Conservation (phyloP, 148 eudicot species). For the Simmondsia chinensis region DNA sequence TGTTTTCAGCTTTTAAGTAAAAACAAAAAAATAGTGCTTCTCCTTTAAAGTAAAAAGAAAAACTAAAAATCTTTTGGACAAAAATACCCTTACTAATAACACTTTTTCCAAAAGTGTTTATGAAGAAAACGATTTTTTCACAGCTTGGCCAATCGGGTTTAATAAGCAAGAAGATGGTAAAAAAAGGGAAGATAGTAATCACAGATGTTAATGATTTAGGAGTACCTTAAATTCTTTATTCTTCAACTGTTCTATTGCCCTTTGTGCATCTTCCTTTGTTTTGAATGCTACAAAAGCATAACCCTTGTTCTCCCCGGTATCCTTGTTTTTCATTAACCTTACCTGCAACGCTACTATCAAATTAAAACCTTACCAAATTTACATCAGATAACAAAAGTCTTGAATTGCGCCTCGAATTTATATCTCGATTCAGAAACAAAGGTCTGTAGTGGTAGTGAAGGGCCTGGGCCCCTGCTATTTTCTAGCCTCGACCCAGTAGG, state of each 20-base stretch:
- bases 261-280: slow-evolving; percentile 68
- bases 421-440: too few species aligned
- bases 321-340: slow-evolving; percentile 75
- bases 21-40: too few species aligned
- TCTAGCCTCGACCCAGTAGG: too few species aligned
- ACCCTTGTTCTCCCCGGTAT: slow-evolving; percentile 88
- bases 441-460: too few species aligned
- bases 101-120: too few species aligned
- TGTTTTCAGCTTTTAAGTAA: too few species aligned
- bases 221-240: slow-evolving; percentile 85
- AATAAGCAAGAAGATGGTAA: background rate
- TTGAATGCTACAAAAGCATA: slow-evolving; percentile 84
- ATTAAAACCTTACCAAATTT: background rate
- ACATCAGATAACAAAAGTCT: background rate
- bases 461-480: too few species aligned
- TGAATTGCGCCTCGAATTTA: too few species aligned
- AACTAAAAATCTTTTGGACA: too few species aligned
- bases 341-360: slow-evolving; percentile 33
- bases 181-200: background rate
- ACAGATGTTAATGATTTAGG: background rate
- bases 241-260: slow-evolving; percentile 77
- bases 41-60: too few species aligned
- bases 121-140: too few species aligned
- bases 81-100: too few species aligned
- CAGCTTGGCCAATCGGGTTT: background rate